Base-by-base conservation (phyloP, 352 stramenopile genomes). In the Globisporangium recalcitrans region DNA sequence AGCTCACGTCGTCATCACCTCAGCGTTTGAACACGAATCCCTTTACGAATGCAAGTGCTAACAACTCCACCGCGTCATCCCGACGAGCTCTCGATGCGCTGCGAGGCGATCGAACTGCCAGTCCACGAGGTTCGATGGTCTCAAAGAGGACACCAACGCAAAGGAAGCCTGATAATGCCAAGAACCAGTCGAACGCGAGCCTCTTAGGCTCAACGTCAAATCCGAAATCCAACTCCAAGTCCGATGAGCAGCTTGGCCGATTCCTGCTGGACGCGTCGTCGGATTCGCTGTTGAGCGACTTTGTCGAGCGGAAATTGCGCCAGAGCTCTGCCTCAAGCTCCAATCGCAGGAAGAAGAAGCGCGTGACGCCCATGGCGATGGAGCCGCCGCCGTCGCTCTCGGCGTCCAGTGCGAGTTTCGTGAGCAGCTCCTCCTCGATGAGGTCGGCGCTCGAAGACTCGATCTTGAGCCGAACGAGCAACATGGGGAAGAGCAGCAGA, bases 271-370 rank as follows among this genome's bases (percentile, higher is more conserved):
- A 90, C 19, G 75, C 81, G 19, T 86, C 81, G 9, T 72, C 74
- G 0, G 79, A 89, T 59, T 81, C 73, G 6, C 49, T 79, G 1
- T 53, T 91, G 4, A 78, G 71, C 31, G 79, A 88, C 21, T 90
- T 83, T 31, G 76, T 91, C 9, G 83, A 90, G 46, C 74, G 78
- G 3, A 88, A 91, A 42, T 58, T 91, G 13, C 77, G 71, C 22
- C 62, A 62, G 38, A 78, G 64, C 36, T 55, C 38, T 34, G 31
- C 31, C 31, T 34, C 36, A n/a, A n/a, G n/a, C n/a, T n/a, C n/a
- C 13, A 52, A 40, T 40, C 62, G 10, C 13, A 58, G 24, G 31
- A 11, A 47, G 47, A 19, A 16, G 49, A 64, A 19, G 24, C 48
- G 56, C 47, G 44, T 46, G 16, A 21, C 38, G 9, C 63, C 53